Base-by-base conservation (phyloP, 1,139 yeast species). In the Kluyveromyces sp. region DNA sequence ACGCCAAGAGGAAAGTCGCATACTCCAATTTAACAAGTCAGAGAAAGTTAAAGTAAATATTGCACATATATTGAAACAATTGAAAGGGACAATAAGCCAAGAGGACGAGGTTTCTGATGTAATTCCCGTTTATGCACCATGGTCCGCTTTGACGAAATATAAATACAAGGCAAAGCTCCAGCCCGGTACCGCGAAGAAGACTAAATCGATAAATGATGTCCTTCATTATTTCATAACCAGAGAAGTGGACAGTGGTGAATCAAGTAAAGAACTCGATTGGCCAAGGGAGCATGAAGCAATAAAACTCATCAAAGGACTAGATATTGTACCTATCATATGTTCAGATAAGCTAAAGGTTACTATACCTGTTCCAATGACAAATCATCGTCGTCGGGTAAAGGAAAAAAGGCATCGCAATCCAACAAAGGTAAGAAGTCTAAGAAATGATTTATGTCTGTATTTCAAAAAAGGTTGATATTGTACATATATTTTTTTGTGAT, bases 51-150 rank as follows among this genome's bases (percentile, higher is more conserved):
- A 49, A 8, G 60, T 67, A n/a, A 60, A 64, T 51, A 67, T 53
- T 44, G 58, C 57, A 3, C 56, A 53, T 27, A 58, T 68, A 25
- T 46, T 67, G 25, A 69, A 69, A 39, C 74, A 69, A 49, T 39
- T 77, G 34, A 67, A 68, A 21, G 67, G 73, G 4, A 58, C 58
- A 30, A 59, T 70, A 32, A 54, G 56, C 15, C 51, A 64, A 27
- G 69, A 66, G 2, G 78, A 72, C 49, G 67, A 68, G 0, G 54
- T 82, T 10, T 57, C 65, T 5, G 87, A 80, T 44, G 78, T 85
- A 5, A 77, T 92, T 6, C 96, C 97, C 0, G 81, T 87, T 7
- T 90, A 89, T 72, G 97, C 92, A 0, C 98, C 98, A 1, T 94
- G 97, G 96, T 67, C 77, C 8, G 75, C 97, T 0, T 66, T 92